Conservation (phyloP, 495 filamentous ascomycete genomes). For the Cairneyella variabilis region DNA sequence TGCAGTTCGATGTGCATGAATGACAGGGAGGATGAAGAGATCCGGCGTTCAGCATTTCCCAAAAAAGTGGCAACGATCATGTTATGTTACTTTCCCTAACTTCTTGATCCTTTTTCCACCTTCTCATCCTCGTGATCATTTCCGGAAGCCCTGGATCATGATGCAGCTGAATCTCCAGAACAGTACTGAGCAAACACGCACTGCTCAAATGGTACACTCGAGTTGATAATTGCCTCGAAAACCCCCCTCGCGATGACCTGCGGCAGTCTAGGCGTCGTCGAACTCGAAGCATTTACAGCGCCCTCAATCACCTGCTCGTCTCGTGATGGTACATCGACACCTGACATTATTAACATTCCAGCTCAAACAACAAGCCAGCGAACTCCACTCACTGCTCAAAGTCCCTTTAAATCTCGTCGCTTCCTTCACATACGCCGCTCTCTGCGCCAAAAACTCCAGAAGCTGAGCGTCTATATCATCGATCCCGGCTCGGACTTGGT, state of each 20-base stretch:
- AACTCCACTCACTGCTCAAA: neutral
- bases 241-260: neutral
- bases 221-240: constrained; percentile 3
- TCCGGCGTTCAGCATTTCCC: no score
- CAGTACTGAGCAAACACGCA: constrained; percentile 9
- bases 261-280: neutral
- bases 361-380: neutral
- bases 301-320: constrained; percentile 1
- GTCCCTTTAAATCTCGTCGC: neutral
- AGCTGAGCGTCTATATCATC: neutral
- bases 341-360: neutral
- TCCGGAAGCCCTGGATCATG: no score
- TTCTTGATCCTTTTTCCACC: no score
- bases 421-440: neutral
- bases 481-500: neutral
- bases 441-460: neutral
- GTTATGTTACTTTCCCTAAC: no score
- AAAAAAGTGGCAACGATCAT: no score
- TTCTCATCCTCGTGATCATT: no score
- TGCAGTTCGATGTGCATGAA: no score
- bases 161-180: no score
- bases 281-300: neutral
- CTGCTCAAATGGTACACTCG: constrained; percentile 3
- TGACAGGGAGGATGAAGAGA: no score
- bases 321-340: constrained; percentile 1